Conservation (phyloP, 2,329 filamentous ascomycete species). For the Curvularia sp. region DNA sequence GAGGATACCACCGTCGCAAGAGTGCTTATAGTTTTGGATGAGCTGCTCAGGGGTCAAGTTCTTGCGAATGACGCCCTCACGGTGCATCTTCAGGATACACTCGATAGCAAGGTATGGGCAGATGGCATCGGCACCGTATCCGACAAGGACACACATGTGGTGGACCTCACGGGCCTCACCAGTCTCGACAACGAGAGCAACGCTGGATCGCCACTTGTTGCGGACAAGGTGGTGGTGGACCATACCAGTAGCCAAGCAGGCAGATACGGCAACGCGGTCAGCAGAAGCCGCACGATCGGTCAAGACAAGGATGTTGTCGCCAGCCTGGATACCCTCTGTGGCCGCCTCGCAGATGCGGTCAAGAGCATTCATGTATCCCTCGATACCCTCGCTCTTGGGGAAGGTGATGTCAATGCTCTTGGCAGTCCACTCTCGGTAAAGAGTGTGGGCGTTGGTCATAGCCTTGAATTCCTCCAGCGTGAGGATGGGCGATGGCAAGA, state of each 20-base stretch:
- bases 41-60: slow-evolving; percentile 81
- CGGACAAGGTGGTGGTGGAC: slow-evolving; percentile 94
- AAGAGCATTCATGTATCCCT: slow-evolving; percentile 85
- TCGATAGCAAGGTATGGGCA: slow-evolving; percentile 96
- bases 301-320: slow-evolving; percentile 84
- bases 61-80: slow-evolving; percentile 90
- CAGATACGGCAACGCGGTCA: slow-evolving; percentile 83
- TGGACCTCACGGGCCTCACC: slow-evolving; percentile 96
- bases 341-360: slow-evolving; percentile 87
- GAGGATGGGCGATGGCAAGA: slow-evolving; percentile 86
- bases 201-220: slow-evolving; percentile 94
- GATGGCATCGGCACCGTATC: slow-evolving; percentile 92
- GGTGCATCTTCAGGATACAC: slow-evolving; percentile 95
- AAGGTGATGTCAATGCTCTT: slow-evolving; percentile 93
- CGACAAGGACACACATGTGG: slow-evolving; percentile 97
- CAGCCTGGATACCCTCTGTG: slow-evolving; percentile 81
- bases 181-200: slow-evolving; percentile 86
- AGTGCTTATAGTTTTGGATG: slow-evolving; percentile 96
- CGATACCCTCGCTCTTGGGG: slow-evolving; percentile 79
- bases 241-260: slow-evolving; percentile 87
- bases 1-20: slow-evolving; percentile 92
- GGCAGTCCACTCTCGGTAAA: slow-evolving; percentile 83
- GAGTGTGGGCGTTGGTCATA: slow-evolving; percentile 74
- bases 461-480: slow-evolving; percentile 91
- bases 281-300: slow-evolving; percentile 86